phyloP scores from a whole-genome alignment of 2,329 filamentous ascomycete species.

The Knufia fluminis region DNA sequence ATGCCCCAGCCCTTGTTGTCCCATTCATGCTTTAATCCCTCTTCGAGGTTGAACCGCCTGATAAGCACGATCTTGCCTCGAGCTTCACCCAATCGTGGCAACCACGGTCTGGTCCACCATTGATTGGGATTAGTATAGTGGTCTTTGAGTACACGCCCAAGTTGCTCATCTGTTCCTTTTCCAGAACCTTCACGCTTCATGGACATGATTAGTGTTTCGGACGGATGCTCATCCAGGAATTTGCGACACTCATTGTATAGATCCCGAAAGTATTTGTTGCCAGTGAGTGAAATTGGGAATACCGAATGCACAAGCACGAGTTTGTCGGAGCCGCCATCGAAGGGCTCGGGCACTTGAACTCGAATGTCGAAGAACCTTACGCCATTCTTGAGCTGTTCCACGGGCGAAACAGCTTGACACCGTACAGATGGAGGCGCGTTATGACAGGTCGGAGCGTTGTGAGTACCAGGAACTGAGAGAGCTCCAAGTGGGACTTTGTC shows the following conservation, averaged over 20 bases:
- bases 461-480: conserved; percentile 86
- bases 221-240: conserved; percentile 69
- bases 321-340: conserved; percentile 51
- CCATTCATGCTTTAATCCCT: conserved; percentile 34
- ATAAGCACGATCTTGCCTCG: conserved; percentile 78
- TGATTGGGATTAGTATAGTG: conserved; percentile 57
- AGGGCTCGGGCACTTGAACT: conserved; percentile 55
- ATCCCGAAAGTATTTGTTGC: conserved; percentile 66
- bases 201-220: conserved; percentile 75
- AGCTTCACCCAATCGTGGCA: conserved; percentile 69
- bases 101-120: conserved; percentile 71
- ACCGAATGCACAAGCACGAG: conserved; percentile 79
- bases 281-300: conserved; percentile 79
- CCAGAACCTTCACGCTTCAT: conserved; percentile 88
- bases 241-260: conserved; percentile 61
- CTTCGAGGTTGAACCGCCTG: conserved; percentile 64
- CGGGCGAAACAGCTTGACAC: conserved; percentile 73
- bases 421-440: conserved; percentile 82
- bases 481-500: conserved; percentile 65
- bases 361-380: conserved; percentile 92
- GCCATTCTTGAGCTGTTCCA: conserved; percentile 74
- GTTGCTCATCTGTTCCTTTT: conserved; percentile 65
- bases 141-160: conserved; percentile 62
- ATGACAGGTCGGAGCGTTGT: conserved; percentile 84
- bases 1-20: conserved; percentile 48